These are phyloP conservation scores for Hypoxylon trugodes DNA, from an alignment of 495 filamentous ascomycete species.

Conservation along the genomic window DNA sequence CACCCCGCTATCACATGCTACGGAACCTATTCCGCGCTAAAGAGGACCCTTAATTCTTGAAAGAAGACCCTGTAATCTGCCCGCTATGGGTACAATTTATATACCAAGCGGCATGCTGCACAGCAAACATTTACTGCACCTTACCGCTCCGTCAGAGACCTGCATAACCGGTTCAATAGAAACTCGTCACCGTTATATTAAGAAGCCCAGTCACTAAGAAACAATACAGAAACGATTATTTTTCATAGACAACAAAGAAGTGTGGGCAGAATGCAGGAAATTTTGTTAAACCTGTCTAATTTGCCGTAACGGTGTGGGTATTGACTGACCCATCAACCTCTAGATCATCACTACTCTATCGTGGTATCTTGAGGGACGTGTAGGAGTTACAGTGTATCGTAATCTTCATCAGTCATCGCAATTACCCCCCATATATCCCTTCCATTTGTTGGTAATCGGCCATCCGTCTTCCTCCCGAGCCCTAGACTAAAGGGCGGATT, in stretches of 20 bases:
- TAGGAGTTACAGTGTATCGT: constrained; percentile 35
- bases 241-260: not conserved
- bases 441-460: not conserved
- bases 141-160: too few relatives aligned
- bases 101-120: constrained; percentile 9
- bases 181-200: too few relatives aligned
- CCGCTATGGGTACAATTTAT: not conserved
- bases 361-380: constrained; percentile 33
- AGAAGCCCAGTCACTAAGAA: too few relatives aligned
- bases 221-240: too few relatives aligned
- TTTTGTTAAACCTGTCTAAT: constrained; percentile 10
- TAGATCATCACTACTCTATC: constrained; percentile 2
- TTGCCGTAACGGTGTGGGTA: not conserved
- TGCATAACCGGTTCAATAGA: too few relatives aligned
- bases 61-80: not conserved
- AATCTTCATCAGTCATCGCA: constrained; percentile 39
- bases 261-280: too few relatives aligned
- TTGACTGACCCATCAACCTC: constrained; percentile 42
- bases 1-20: constrained; percentile 36
- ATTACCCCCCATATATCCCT: not conserved
- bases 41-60: constrained; percentile 10
- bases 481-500: constrained; percentile 13
- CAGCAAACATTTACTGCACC: too few relatives aligned
- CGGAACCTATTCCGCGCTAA: constrained; percentile 31
- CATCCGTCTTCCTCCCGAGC: not conserved